Base-by-base conservation (phyloP, 225 moss, liverwort and hornwort species). In the Neckera pumila region DNA sequence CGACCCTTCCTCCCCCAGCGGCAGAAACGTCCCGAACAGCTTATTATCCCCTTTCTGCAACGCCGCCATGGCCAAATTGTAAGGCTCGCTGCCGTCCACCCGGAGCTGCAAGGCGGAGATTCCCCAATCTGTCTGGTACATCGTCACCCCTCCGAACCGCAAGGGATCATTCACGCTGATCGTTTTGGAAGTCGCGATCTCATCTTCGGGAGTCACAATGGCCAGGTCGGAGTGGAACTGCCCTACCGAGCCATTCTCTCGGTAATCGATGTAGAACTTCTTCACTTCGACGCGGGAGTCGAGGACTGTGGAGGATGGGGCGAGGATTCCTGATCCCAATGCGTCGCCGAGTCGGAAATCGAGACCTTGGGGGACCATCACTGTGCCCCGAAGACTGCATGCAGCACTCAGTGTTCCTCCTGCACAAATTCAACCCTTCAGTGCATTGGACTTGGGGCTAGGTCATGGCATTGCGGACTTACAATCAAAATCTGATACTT, bases 51-150 rank as follows among this genome's bases (percentile, higher is more conserved):
- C 98, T 71, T 90, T 94, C 89, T 98, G 95, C 87, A 98, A 90
- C 17, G 94, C n/a, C 43, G 98, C 98, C 98, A 98, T 97, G 21
- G 93, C 95, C 71, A 98, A 90, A 77, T 98, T 98, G 86, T 92
- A 95, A n/a, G 98, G 95, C 70, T 98, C 94, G 47, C 94, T 94
- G 71, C 94, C 93, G 78, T 96, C 97, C 28, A 97, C 95, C 19
- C 95, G 95, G 33, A 98, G 87, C 91, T 97, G 96, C 79, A 97
- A 76, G 1, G 97, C 94, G 61, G 98, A 94, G 65, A 98, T 97
- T 7, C 93, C 96, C 98, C 98, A 98, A 65, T 98, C 98, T 12
- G 98, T 97, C 88, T 98, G 98, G 86, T 98, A 98, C 93, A 98
- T 94, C 49, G 98, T 98, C 22, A 98, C 92, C 75, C 98, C 96